phyloP scores from a whole-genome alignment of 495 filamentous ascomycete species.

The Letharia lupina region DNA sequence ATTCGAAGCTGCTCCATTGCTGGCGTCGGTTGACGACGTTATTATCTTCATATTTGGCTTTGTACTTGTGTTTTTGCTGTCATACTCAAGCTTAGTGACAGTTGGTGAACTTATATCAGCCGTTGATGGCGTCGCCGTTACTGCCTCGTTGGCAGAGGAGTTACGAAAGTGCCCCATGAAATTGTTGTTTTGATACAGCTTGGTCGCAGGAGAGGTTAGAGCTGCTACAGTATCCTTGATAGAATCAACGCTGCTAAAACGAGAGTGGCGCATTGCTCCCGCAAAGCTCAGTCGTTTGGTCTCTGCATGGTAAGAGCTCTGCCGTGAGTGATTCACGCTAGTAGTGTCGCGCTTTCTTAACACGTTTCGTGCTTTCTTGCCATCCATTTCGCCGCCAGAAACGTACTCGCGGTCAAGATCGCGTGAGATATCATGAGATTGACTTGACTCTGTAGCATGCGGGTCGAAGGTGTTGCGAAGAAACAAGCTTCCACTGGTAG shows the following conservation, averaged over 20 bases:
- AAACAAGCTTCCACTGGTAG: slow-evolving; percentile 27
- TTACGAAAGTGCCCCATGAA: slow-evolving; percentile 40
- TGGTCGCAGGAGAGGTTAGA: slow-evolving; percentile 35
- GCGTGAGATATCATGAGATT: slow-evolving; percentile 26
- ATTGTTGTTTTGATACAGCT: slow-evolving; percentile 52
- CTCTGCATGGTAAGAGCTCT: slow-evolving; percentile 68
- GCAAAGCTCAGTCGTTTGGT: slow-evolving; percentile 44
- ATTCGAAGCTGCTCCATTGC: slow-evolving; percentile 43
- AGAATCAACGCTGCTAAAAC: slow-evolving; percentile 65
- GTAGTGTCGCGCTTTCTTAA: slow-evolving; percentile 67
- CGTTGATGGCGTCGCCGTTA: slow-evolving; percentile 25
- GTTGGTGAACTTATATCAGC: slow-evolving; percentile 33
- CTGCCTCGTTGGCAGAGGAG: slow-evolving; percentile 35
- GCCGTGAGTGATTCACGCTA: slow-evolving; percentile 47
- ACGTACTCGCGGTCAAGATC: slow-evolving; percentile 91
- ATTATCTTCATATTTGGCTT: slow-evolving; percentile 38
- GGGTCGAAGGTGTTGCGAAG: slow-evolving; percentile 28
- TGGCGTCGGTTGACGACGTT: slow-evolving; percentile 39
- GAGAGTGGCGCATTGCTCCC: slow-evolving; percentile 60
- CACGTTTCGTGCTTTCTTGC: slow-evolving; percentile 60
- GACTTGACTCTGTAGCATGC: slow-evolving; percentile 4
- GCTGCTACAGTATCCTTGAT: slow-evolving; percentile 38
- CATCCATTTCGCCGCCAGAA: slow-evolving; percentile 76
- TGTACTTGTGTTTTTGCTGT: slow-evolving; percentile 21
- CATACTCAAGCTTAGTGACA: slow-evolving; percentile 59